phyloP scores from a whole-genome alignment of 2,329 filamentous ascomycete species.

The Aspergillus viridinutans region DNA sequence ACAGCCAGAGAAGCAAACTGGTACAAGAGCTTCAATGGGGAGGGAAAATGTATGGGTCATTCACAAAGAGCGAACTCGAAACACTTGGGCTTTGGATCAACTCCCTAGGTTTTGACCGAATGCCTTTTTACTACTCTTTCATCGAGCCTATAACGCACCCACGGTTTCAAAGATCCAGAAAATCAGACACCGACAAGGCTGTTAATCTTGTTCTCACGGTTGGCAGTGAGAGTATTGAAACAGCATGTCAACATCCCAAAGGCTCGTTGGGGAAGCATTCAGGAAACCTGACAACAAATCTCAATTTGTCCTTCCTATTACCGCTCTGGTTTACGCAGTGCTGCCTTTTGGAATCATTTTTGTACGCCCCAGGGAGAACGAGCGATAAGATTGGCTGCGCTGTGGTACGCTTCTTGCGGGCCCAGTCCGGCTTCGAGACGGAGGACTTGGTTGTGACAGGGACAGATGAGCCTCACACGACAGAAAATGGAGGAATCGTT shows the following conservation, averaged over 20 bases:
- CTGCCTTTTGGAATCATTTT: constrained; percentile 36
- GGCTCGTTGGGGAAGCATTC: too few relatives aligned
- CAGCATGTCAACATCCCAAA: too few relatives aligned
- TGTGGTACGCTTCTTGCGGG: constrained; percentile 35
- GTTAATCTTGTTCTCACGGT: not conserved
- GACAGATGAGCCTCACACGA: constrained; percentile 5
- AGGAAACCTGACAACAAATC: constrained; percentile 18
- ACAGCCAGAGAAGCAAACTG: constrained; percentile 39
- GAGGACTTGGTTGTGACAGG: constrained; percentile 7
- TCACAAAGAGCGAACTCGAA: constrained; percentile 42
- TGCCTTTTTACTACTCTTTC: too few relatives aligned
- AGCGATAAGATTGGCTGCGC: constrained; percentile 29
- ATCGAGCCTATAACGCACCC: not conserved
- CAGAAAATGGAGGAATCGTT: not conserved
- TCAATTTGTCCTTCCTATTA: too few relatives aligned
- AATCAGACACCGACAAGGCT: too few relatives aligned
- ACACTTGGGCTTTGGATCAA: constrained; percentile 41
- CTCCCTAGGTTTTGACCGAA: constrained; percentile 19
- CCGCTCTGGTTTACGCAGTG: constrained; percentile 38
- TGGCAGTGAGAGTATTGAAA: too few relatives aligned
- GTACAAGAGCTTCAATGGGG: constrained; percentile 44
- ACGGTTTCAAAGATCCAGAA: not conserved
- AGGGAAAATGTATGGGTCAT: constrained; percentile 50
- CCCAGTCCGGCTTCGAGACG: constrained; percentile 36
- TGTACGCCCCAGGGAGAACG: constrained; percentile 34